A percentile compares a stretch with the other conserved stretches of the same genome.
Evolutionary conservation across 2,329 filamentous ascomycete species (phyloP).

Genomic region (Stylonectria norvegica): DNA sequence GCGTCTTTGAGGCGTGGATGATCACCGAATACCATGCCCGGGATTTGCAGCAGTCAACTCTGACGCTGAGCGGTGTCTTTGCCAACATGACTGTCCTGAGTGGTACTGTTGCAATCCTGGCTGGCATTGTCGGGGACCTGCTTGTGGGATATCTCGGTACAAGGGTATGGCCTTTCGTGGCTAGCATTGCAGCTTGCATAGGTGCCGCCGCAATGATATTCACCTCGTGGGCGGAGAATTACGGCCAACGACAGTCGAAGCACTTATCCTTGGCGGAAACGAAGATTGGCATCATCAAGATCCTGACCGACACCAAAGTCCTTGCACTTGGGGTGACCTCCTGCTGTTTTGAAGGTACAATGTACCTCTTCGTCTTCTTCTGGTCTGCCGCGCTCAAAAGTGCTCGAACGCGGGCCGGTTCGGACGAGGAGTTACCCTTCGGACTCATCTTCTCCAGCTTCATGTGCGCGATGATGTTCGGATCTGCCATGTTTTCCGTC

Average conservation of each 20-base stretch:
- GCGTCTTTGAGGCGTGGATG: slow-evolving; percentile 59
- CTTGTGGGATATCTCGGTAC: slow-evolving; percentile 40
- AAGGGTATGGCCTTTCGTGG: slow-evolving; percentile 53
- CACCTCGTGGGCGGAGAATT: slow-evolving; percentile 30
- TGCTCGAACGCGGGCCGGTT: slow-evolving; percentile 30
- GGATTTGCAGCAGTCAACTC: slow-evolving; percentile 38
- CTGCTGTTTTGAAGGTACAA: slow-evolving; percentile 58
- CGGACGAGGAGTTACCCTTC: slow-evolving; percentile 35
- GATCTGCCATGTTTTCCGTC: slow-evolving; percentile 43
- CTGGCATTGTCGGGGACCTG: slow-evolving; percentile 50
- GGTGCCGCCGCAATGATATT: slow-evolving; percentile 43
- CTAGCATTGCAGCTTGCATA: slow-evolving; percentile 38
- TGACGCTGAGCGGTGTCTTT: slow-evolving; percentile 49
- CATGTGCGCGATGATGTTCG: slow-evolving; percentile 56
- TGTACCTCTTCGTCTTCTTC: slow-evolving; percentile 63
- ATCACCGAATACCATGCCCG: slow-evolving; percentile 51
- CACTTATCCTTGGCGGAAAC: not conserved
- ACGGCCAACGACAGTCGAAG: slow-evolving; percentile 14
- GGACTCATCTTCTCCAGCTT: slow-evolving; percentile 54
- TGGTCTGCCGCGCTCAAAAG: slow-evolving; percentile 55
- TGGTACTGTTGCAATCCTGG: slow-evolving; percentile 52
- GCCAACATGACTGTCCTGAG: slow-evolving; percentile 52
- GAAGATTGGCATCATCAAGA: not conserved
- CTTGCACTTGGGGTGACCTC: slow-evolving; percentile 47
- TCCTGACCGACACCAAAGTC: slow-evolving; percentile 1